Evolutionary conservation across 1,284 basidiomycete species (phyloP).

Genomic region (Apiotrichum veenhuisii): DNA sequence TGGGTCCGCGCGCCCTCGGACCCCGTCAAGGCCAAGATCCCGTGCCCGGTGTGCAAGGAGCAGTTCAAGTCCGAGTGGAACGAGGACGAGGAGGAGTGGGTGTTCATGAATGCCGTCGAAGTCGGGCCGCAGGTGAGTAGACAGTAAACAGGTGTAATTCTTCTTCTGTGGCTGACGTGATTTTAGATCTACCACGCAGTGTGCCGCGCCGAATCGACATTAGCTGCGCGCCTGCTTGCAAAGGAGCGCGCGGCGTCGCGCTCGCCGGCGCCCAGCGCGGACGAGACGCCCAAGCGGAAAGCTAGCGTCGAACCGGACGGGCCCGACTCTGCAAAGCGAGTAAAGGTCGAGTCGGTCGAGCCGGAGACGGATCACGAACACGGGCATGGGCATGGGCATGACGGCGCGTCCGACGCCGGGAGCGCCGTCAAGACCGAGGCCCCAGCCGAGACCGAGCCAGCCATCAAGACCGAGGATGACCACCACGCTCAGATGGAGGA

Average conservation of each 20-base stretch:
- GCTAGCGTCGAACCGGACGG: slow-evolving; percentile 11
- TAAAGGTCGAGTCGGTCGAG: slow-evolving; percentile 16
- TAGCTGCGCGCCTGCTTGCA: slow-evolving; percentile 19
- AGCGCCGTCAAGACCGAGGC: slow-evolving; percentile 6
- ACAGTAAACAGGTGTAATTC: neutral
- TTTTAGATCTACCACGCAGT: slow-evolving; percentile 81
- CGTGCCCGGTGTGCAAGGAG: slow-evolving; percentile 98
- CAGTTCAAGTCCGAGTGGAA: slow-evolving; percentile 83
- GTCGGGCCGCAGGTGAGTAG: slow-evolving; percentile 70
- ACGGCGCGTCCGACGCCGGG: neutral
- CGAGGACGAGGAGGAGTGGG: slow-evolving; percentile 98
- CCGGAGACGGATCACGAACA: neutral
- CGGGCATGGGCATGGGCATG: neutral
- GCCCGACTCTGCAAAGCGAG: slow-evolving; percentile 21
- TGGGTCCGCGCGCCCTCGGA: slow-evolving; percentile 75
- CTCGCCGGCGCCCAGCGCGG: slow-evolving; percentile 10
- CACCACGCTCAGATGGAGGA: too few species aligned
- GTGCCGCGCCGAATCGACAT: slow-evolving; percentile 56
- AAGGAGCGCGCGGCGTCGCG: slow-evolving; percentile 9
- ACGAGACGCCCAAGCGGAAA: slow-evolving; percentile 19
- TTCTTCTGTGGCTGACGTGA: neutral
- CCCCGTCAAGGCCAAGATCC: slow-evolving; percentile 72
- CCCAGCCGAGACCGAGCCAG: neutral
- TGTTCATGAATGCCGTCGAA: slow-evolving; percentile 87
- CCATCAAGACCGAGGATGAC: too few species aligned